A percentile compares a stretch with the other conserved stretches of the same genome.
phyloP scores from a whole-genome alignment of 352 stramenopile species.

The Phytophthora fragariae region DNA sequence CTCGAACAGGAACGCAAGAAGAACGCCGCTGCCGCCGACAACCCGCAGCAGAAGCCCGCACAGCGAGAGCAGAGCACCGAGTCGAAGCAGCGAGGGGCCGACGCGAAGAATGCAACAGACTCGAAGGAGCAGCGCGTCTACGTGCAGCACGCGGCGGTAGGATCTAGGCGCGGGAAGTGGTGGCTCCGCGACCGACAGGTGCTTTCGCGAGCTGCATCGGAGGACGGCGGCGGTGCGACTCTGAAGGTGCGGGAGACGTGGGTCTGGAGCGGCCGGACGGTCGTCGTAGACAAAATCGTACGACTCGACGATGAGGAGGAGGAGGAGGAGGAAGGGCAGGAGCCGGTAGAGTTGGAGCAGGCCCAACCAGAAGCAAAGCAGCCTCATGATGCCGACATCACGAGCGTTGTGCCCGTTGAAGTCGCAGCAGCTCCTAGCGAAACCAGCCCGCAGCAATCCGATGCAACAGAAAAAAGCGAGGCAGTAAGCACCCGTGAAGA shows the following conservation, averaged over 20 bases:
- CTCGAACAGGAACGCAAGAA: constrained; percentile 57
- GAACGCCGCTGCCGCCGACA: constrained; percentile 9
- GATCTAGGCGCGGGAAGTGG: constrained; percentile 69
- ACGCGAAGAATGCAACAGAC: constrained; percentile 6
- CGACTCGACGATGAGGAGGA: constrained; percentile 20
- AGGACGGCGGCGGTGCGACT: constrained; percentile 31
- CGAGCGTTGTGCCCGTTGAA: background rate
- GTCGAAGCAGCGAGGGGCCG: constrained; percentile 9
- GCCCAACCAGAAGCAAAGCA: constrained; percentile 2
- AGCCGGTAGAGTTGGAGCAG: background rate
- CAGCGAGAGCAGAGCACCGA: constrained; percentile 12
- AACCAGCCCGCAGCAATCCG: constrained; percentile 19
- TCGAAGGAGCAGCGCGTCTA: constrained; percentile 19
- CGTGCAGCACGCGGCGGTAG: constrained; percentile 51
- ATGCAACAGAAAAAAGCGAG: constrained; percentile 21
- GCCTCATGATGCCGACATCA: background rate
- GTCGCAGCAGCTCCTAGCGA: background rate
- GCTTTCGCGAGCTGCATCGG: constrained; percentile 49
- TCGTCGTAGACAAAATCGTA: constrained; percentile 80
- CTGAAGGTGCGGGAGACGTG: constrained; percentile 74
- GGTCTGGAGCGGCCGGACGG: constrained; percentile 66
- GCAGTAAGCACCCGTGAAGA: constrained; percentile 1
- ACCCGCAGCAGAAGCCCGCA: constrained; percentile 9
- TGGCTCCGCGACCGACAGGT: constrained; percentile 69
- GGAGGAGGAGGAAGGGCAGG: constrained; percentile 4